These are phyloP conservation scores for Paracamarosporium sp. DNA, from an alignment of 2,329 filamentous ascomycete genomes.

Conservation along the genomic window DNA sequence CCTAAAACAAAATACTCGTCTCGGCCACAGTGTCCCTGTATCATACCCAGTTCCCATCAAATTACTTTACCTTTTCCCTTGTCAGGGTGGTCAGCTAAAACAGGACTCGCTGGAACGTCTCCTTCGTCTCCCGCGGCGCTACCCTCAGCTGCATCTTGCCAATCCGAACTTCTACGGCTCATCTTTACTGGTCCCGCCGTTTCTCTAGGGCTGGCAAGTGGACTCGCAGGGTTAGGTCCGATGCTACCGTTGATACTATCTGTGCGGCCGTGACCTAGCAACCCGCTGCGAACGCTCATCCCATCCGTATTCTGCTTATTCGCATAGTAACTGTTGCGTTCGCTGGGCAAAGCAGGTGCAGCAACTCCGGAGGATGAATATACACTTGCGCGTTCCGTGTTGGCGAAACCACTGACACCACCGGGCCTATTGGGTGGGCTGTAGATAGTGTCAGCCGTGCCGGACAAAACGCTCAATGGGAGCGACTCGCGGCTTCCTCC, in stretches of 20 bases:
- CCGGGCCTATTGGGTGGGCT: slow-evolving; percentile 56
- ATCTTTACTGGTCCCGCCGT: slow-evolving; percentile 38
- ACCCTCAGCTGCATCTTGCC: slow-evolving; percentile 41
- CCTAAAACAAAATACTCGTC: not conserved
- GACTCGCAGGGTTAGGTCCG: slow-evolving; percentile 60
- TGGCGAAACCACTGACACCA: slow-evolving; percentile 61
- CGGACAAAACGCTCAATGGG: slow-evolving; percentile 78
- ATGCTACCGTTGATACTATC: slow-evolving; percentile 85
- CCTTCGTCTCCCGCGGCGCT: slow-evolving; percentile 35
- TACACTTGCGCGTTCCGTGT: slow-evolving; percentile 75
- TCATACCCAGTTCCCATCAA: not conserved
- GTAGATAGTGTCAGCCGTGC: slow-evolving; percentile 65
- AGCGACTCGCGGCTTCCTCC: slow-evolving; percentile 82
- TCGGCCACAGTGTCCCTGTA: not conserved
- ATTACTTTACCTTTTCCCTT: slow-evolving; percentile 19
- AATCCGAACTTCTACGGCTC: slow-evolving; percentile 44
- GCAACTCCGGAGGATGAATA: slow-evolving; percentile 74
- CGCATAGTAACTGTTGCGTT: slow-evolving; percentile 82
- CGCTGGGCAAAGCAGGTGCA: slow-evolving; percentile 70
- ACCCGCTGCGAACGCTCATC: slow-evolving; percentile 78
- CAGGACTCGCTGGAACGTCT: slow-evolving; percentile 16
- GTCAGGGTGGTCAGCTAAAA: slow-evolving; percentile 15
- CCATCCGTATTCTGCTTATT: slow-evolving; percentile 67
- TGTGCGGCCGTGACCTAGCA: slow-evolving; percentile 77
- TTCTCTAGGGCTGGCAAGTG: slow-evolving; percentile 63